Percentiles rank a stretch among this genome's conserved stretches.
These are phyloP conservation scores for Pyrenophora graminea DNA, from an alignment of 2,329 filamentous ascomycete genomes.

Conservation along the genomic window DNA sequence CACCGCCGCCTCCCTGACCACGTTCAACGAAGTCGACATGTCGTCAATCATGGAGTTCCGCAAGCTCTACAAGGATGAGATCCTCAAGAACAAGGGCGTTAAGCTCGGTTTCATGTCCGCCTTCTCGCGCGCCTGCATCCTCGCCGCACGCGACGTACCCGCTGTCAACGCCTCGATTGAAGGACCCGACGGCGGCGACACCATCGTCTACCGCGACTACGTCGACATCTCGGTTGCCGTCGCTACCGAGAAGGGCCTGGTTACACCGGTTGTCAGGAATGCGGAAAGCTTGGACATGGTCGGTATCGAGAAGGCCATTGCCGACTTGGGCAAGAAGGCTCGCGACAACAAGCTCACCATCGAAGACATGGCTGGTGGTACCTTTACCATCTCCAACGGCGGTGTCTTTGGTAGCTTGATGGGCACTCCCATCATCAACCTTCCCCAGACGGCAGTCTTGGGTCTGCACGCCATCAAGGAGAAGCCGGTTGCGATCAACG, in stretches of 20 bases:
- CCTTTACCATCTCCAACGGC: constrained; percentile 96
- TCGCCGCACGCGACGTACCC: constrained; percentile 94
- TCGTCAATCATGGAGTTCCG: constrained; percentile 96
- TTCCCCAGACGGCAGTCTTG: constrained; percentile 87
- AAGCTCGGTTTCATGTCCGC: constrained; percentile 99
- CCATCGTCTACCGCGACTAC: constrained; percentile 97
- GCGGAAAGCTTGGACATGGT: constrained; percentile 86
- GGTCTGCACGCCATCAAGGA: constrained; percentile 98
- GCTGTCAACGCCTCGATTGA: constrained; percentile 97
- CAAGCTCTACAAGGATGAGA: constrained; percentile 94
- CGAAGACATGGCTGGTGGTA: constrained; percentile 98
- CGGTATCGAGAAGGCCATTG: constrained; percentile 86
- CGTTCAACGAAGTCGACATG: constrained; percentile 99
- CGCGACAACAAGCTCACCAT: constrained; percentile 96
- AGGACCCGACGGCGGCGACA: constrained; percentile 91
- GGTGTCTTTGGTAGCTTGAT: constrained; percentile 96
- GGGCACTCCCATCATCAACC: constrained; percentile 98
- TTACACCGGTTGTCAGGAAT: constrained; percentile 95
- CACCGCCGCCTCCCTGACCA: constrained; percentile 93
- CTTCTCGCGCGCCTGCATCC: constrained; percentile 84
- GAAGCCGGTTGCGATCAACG: constrained; percentile 83
- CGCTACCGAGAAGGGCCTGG: constrained; percentile 94
- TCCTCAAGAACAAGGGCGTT: constrained; percentile 92
- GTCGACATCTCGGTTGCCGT: constrained; percentile 98
- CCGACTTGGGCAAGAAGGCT: constrained; percentile 95